phyloP scores from a whole-genome alignment of 1,139 yeast genomes.

The Wickerhamomyces sp. region DNA sequence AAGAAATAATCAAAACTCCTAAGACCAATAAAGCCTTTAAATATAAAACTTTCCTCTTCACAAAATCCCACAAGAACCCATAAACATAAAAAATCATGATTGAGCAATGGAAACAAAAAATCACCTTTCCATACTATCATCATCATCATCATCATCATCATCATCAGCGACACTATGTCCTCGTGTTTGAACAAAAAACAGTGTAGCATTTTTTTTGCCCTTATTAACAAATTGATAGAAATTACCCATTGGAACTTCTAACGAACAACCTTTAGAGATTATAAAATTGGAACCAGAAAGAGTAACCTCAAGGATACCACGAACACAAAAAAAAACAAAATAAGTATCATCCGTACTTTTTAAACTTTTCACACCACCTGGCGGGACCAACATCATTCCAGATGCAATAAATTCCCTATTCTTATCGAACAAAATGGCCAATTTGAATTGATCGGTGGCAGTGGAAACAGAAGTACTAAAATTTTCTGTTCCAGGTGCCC shows the following conservation, averaged over 20 bases:
- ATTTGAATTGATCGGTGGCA: constrained; percentile 50
- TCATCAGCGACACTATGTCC: constrained; percentile 22
- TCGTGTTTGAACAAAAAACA: constrained; percentile 76
- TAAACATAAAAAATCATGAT: no score
- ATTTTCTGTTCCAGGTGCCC: constrained; percentile 61
- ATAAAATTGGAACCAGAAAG: constrained; percentile 55
- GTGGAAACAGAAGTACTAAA: constrained; percentile 38
- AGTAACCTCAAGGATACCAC: constrained; percentile 67
- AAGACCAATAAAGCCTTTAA: not conserved
- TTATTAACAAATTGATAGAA: constrained; percentile 59
- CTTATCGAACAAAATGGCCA: constrained; percentile 65
- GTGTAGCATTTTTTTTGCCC: constrained; percentile 50
- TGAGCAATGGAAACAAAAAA: not conserved
- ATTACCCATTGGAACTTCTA: constrained; percentile 77
- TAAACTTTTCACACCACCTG: constrained; percentile 57
- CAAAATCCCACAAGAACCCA: no score
- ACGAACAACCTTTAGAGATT: constrained; percentile 70
- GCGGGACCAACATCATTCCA: constrained; percentile 68
- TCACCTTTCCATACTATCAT: constrained; percentile 12
- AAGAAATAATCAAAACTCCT: not conserved
- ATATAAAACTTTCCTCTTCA: no score
- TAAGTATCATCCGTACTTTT: constrained; percentile 64
- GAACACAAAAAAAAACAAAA: constrained; percentile 68
- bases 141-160: no score
- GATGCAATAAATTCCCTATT: constrained; percentile 67